phyloP scores from a whole-genome alignment of 106 monocot genomes.

The Dendrobium officinale region DNA sequence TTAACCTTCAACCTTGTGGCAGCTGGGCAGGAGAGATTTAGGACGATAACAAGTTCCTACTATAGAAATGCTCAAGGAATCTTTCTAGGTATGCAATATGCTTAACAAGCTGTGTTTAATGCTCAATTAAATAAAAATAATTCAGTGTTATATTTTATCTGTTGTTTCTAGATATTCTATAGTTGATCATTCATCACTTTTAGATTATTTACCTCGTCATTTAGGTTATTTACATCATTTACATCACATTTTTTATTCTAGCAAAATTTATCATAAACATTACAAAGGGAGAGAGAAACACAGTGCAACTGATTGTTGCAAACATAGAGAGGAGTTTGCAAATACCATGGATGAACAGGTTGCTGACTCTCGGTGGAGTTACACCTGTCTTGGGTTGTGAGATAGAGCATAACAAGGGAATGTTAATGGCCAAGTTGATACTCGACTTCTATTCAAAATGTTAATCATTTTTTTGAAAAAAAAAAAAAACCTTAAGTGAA shows the following conservation, averaged over 20 bases:
- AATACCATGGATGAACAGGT: no score
- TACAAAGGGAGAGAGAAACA: no score
- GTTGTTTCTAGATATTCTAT: neutral
- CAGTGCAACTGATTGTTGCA: neutral
- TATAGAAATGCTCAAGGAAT: conserved; percentile 61
- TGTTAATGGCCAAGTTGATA: neutral
- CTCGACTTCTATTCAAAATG: no score
- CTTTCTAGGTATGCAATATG: conserved; percentile 33
- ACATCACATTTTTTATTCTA: neutral
- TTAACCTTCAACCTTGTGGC: conserved; percentile 12
- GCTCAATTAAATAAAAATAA: neutral
- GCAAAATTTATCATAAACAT: no score
- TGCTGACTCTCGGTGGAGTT: neutral
- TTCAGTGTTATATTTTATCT: neutral
- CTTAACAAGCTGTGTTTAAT: neutral
- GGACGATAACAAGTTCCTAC: conserved; percentile 46
- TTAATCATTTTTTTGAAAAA: neutral
- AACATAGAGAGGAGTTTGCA: neutral
- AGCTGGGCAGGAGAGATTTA: conserved; percentile 61
- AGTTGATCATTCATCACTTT: neutral
- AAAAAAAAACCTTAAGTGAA: neutral
- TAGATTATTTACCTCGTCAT: neutral
- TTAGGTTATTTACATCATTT: no score
- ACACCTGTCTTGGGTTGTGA: neutral
- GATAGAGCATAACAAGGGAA: neutral